Base-by-base conservation (phyloP, 176 grass and related monocot genomes). In the Microstegium vimineum region DNA sequence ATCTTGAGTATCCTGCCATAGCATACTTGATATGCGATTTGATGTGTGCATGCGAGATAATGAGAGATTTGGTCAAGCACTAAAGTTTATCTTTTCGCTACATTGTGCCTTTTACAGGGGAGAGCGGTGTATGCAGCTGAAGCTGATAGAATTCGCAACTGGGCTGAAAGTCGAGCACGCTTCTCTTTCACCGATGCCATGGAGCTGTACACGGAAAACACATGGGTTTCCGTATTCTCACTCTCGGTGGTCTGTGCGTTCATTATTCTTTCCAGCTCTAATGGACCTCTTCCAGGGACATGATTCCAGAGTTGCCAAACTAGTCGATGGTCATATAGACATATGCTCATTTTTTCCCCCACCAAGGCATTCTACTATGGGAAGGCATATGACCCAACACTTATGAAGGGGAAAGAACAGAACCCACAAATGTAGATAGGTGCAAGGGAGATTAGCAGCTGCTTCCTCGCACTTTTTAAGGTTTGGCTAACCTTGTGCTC, bases 131-230 rank as follows among this genome's bases (percentile, higher is more conserved):
- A 99, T 83, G 97, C 93, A 15, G 91, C 93, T 0, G 97, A 99
- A 81, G 97, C 97, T 37, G 97, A 99, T 56, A 87, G 97, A 69
- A 93, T 99, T 79, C 89, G 97, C 74, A 96, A 96, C 59, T 99
- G 97, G 97, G 97, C 97, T 25, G 93, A 99, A 86, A 99, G 94
- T 74, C 87, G 97, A 34, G 86, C 97, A 6, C 87, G 85, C 12
- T 96, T 99, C 66, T 99, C 97, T 25, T 92, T 99, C 81, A 96
- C 97, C 3, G 97, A 99, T 52, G 97, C 97, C 66, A 99, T 96
- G 97, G 97, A 96, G 87, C 94, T 99, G 97, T 96, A 99, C 63
- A 87, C 93, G 0, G 97, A 99, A 79, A 99, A 85, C 85, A 99
- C 93, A 8, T 99, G 97, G 97, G 83, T 96, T 33, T 99, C 97